Percentiles rank a stretch among this genome's conserved stretches.
Evolutionary conservation across 2,329 filamentous ascomycete species (phyloP).

Genomic region (Monosporascus sp.): DNA sequence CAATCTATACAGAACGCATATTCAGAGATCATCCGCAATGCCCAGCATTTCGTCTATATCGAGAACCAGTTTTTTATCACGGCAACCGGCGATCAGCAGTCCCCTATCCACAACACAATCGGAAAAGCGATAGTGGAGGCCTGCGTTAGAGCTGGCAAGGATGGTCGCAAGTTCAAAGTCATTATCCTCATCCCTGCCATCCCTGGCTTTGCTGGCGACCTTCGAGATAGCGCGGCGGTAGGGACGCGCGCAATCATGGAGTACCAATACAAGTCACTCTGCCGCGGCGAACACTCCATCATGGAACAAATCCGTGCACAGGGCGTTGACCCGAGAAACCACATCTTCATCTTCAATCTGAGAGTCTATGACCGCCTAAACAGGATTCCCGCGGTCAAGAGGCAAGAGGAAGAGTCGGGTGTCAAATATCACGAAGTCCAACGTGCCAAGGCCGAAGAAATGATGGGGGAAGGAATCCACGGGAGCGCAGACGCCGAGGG

Average conservation of each 20-base stretch:
- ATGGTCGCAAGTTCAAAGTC: slow-evolving; percentile 81
- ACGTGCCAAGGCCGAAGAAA: slow-evolving; percentile 79
- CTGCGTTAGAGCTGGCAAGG: slow-evolving; percentile 72
- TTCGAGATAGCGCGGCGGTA: slow-evolving; percentile 74
- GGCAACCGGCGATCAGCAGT: slow-evolving; percentile 82
- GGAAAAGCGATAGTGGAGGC: slow-evolving; percentile 89
- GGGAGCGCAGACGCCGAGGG: slow-evolving; percentile 43
- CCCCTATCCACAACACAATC: slow-evolving; percentile 81
- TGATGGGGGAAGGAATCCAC: slow-evolving; percentile 73
- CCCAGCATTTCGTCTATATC: slow-evolving; percentile 92
- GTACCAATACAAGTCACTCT: slow-evolving; percentile 96
- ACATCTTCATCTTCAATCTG: slow-evolving; percentile 93
- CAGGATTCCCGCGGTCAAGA: slow-evolving; percentile 66
- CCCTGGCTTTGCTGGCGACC: slow-evolving; percentile 88
- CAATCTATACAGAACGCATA: slow-evolving; percentile 88
- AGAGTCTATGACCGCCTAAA: slow-evolving; percentile 90
- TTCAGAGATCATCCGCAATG: slow-evolving; percentile 75
- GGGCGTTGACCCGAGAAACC: slow-evolving; percentile 70
- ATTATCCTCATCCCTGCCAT: slow-evolving; percentile 89
- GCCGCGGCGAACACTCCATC: slow-evolving; percentile 85
- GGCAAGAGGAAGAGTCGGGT: slow-evolving; percentile 75
- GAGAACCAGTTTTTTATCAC: slow-evolving; percentile 99
- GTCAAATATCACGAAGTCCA: slow-evolving; percentile 84
- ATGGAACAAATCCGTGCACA: slow-evolving; percentile 69
- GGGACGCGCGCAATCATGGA: slow-evolving; percentile 96